These are phyloP conservation scores for barrel medic (Medicago truncatula) DNA, from an alignment of 306 rosid genomes.

Conservation along the genomic window DNA sequence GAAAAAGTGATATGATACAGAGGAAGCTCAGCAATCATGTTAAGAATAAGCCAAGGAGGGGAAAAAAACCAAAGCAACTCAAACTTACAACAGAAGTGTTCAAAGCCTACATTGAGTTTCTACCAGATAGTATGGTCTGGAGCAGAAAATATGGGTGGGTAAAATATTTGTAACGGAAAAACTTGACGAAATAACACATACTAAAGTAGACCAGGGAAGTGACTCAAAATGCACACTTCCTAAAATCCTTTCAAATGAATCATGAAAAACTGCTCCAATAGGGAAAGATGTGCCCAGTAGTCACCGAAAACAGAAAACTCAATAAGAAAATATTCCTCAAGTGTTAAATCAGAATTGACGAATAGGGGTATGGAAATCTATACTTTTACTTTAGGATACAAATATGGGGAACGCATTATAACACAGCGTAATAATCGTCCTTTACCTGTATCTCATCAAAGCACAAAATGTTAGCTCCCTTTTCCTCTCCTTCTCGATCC, in stretches of 20 bases:
- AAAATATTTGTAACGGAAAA: slow-evolving; percentile 8
- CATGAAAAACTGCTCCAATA: slow-evolving; percentile 30
- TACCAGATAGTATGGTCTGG: slow-evolving; percentile 34
- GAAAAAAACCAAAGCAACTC: slow-evolving; percentile 22
- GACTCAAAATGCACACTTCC: slow-evolving; percentile 24
- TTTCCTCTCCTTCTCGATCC: slow-evolving; percentile 60
- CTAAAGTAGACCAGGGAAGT: slow-evolving; percentile 18
- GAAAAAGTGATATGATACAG: slow-evolving; percentile 8
- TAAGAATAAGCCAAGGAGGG: slow-evolving; percentile 25
- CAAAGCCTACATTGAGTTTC: slow-evolving; percentile 35
- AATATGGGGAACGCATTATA: slow-evolving; percentile 10
- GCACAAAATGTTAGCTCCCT: slow-evolving; percentile 92
- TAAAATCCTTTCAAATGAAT: slow-evolving; percentile 38
- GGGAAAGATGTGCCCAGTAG: slow-evolving; percentile 17
- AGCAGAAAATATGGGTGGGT: slow-evolving; percentile 3
- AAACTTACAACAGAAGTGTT: slow-evolving; percentile 18
- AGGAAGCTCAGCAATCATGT: slow-evolving; percentile 29
- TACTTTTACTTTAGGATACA: slow-evolving; percentile 4
- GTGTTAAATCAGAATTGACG: slow-evolving; percentile 24
- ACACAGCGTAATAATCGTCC: slow-evolving; percentile 25
- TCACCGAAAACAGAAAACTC: slow-evolving; percentile 28
- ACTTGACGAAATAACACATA: slow-evolving; percentile 7
- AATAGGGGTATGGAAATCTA: slow-evolving; percentile 5
- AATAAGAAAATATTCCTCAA: slow-evolving; percentile 2
- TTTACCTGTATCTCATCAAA: slow-evolving; percentile 96